phyloP scores from a whole-genome alignment of 2,329 filamentous ascomycete genomes.

The Colletotrichum sansevieriae region DNA sequence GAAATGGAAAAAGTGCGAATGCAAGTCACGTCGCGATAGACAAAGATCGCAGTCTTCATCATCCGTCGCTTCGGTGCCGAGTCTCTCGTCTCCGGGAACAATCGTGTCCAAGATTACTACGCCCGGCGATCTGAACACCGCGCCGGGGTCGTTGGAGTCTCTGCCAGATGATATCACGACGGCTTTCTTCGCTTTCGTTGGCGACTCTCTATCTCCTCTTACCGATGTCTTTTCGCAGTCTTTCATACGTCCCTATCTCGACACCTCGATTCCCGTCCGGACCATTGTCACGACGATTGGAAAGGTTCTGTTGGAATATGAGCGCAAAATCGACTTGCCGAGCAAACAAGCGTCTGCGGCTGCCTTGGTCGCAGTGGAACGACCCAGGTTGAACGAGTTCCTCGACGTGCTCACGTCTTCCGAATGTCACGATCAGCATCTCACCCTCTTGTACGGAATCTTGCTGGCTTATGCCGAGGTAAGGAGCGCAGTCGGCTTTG shows the following conservation, averaged over 20 bases:
- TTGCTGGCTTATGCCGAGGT: conserved; percentile 27
- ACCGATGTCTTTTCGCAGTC: conserved; percentile 32
- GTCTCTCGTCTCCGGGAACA: conserved; percentile 4
- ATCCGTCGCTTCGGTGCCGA: neutral
- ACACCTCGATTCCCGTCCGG: conserved; percentile 20
- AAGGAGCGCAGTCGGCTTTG: neutral
- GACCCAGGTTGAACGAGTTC: conserved; percentile 4
- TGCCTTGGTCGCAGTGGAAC: conserved; percentile 7
- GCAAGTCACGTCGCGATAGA: neutral
- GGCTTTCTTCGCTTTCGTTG: conserved; percentile 33
- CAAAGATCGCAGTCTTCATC: conserved; percentile 7
- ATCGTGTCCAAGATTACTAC: conserved; percentile 12
- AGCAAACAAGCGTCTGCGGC: conserved; percentile 10
- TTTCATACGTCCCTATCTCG: conserved; percentile 25
- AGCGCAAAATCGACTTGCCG: neutral
- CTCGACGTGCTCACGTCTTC: conserved; percentile 21
- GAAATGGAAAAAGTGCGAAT: conserved; percentile 15
- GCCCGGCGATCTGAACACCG: neutral
- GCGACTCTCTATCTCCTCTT: conserved; percentile 26
- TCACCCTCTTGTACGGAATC: conserved; percentile 27
- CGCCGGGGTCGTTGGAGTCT: neutral
- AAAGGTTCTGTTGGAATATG: conserved; percentile 10
- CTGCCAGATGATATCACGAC: conserved; percentile 8
- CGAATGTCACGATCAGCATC: conserved; percentile 17
- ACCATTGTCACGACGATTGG: conserved; percentile 19